These are phyloP conservation scores for Naganishia antarctica DNA, from an alignment of 768 basidiomycete species.

Conservation along the genomic window DNA sequence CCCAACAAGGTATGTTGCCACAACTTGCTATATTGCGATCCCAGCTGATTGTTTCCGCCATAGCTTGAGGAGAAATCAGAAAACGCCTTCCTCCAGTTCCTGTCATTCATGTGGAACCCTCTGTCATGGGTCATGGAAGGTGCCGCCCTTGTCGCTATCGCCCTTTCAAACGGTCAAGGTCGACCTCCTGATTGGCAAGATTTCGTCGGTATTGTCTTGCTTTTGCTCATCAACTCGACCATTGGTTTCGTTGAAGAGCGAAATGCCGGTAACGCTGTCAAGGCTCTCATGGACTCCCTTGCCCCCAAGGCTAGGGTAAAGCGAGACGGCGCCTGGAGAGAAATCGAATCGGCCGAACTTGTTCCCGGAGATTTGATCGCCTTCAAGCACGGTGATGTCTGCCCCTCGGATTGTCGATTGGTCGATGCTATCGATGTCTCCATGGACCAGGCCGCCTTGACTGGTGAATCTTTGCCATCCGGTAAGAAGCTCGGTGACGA, in stretches of 20 bases:
- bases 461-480: constrained; percentile 91
- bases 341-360: constrained; percentile 81
- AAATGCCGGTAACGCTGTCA: constrained; percentile 96
- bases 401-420: constrained; percentile 95
- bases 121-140: constrained; percentile 99
- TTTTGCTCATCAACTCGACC: constrained; percentile 86
- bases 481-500: constrained; percentile 90
- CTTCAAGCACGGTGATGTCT: constrained; percentile 99
- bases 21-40: neutral
- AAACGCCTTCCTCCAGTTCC: constrained; percentile 77
- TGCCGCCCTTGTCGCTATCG: constrained; percentile 71
- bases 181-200: constrained; percentile 92
- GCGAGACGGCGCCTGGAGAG: constrained; percentile 75
- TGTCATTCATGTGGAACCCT: constrained; percentile 99
- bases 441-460: constrained; percentile 96
- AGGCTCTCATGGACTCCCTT: constrained; percentile 98
- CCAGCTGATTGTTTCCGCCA: constrained; percentile 48
- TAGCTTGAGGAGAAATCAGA: constrained; percentile 72
- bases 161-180: constrained; percentile 82
- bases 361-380: constrained; percentile 94
- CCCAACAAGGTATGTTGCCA: constrained; percentile 64
- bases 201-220: constrained; percentile 89
- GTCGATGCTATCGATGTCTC: constrained; percentile 95
- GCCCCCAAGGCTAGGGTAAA: constrained; percentile 95
- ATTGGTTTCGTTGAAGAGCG: constrained; percentile 99